A percentile compares a stretch with the other conserved stretches of the same genome.
phyloP scores from a whole-genome alignment of 345 rosid species.

The Sonneratia caseolaris region DNA sequence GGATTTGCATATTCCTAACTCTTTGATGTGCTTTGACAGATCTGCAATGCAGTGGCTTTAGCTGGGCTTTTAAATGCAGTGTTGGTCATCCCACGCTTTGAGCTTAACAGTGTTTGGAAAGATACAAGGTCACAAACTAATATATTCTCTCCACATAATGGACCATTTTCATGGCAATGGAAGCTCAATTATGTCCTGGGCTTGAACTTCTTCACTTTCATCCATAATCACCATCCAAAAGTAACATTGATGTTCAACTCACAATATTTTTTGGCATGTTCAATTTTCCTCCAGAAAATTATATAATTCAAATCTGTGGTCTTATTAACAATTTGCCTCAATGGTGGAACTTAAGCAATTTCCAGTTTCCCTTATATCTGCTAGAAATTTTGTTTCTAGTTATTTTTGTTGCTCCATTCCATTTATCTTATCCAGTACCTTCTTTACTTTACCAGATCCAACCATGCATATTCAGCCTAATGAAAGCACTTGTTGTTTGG shows the following conservation, averaged over 20 bases:
- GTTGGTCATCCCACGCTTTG: constrained; percentile 71
- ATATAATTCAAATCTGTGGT: background rate
- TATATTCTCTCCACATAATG: background rate
- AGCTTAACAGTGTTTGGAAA: constrained; percentile 73
- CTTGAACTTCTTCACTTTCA: too few relatives aligned
- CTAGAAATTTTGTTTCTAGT: background rate
- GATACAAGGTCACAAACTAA: constrained; percentile 56
- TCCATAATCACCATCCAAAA: too few relatives aligned
- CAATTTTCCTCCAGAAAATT: background rate
- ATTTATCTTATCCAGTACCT: background rate
- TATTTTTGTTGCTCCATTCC: background rate
- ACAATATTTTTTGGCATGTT: background rate
- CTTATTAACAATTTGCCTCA: background rate
- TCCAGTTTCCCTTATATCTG: background rate
- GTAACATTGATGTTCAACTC: background rate
- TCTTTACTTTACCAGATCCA: background rate
- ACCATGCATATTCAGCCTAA: background rate
- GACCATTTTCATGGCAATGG: background rate
- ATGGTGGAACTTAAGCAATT: background rate
- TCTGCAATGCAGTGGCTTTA: constrained; percentile 95
- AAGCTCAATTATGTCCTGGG: too few relatives aligned
- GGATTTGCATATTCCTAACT: constrained; percentile 1
- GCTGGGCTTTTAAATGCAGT: constrained; percentile 84
- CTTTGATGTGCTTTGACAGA: constrained; percentile 31
- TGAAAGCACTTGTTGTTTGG: constrained; percentile 4